Percentiles rank a stretch among this genome's conserved stretches.
Evolutionary conservation across 2,329 filamentous ascomycete genomes (phyloP).

Genomic region (Nemania serpens): DNA sequence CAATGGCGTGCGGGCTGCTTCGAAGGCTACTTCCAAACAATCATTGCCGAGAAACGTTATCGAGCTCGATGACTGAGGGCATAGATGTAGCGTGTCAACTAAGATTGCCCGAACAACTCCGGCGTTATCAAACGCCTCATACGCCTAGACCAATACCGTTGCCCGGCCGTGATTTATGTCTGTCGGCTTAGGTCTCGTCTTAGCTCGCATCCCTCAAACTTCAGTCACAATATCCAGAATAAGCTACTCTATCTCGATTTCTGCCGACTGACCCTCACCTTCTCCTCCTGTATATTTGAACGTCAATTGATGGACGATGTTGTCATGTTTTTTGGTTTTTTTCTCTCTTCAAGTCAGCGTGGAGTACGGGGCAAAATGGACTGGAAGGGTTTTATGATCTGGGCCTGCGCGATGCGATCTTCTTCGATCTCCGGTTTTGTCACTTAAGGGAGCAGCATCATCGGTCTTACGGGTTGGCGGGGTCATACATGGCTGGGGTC

Average conservation of each 20-base stretch:
- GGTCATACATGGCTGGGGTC: too few relatives aligned
- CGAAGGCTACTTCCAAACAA: constrained; percentile 23
- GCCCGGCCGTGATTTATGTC: not conserved
- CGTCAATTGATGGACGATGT: constrained; percentile 6
- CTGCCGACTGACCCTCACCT: not conserved
- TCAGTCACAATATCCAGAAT: not conserved
- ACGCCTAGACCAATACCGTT: not conserved
- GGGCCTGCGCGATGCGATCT: not conserved
- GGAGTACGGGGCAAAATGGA: constrained; percentile 19
- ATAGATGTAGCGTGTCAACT: not conserved
- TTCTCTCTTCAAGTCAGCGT: constrained; percentile 13
- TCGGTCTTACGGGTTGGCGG: too few relatives aligned
- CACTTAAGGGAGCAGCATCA: too few relatives aligned
- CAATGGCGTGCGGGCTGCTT: constrained; percentile 24
- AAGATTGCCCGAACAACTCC: not conserved
- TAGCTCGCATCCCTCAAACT: not conserved
- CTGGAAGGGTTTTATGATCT: not conserved
- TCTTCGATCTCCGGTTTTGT: too few relatives aligned
- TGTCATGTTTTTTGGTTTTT: not conserved
- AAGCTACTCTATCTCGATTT: not conserved
- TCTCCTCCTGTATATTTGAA: constrained; percentile 1
- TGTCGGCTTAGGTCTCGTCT: too few relatives aligned
- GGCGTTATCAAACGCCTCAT: not conserved
- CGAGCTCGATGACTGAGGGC: constrained; percentile 26
- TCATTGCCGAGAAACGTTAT: constrained; percentile 30